Evolutionary conservation across 768 basidiomycete species (phyloP).

Genomic region (Leccinellum luteum): DNA sequence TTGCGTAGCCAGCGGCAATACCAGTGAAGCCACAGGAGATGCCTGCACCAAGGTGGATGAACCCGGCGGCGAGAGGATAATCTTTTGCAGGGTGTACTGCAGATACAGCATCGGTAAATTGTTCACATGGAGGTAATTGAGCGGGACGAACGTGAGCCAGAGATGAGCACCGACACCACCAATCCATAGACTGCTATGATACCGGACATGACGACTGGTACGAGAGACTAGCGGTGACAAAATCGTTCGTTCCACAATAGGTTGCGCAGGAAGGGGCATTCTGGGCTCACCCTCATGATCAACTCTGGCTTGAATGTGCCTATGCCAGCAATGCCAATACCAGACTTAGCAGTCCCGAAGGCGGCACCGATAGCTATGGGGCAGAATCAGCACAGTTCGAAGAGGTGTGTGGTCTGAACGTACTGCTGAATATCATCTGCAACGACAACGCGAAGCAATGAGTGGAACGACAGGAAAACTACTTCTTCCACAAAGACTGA

Average conservation of each 20-base stretch:
- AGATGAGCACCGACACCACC: constrained; percentile 92
- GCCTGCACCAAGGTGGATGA: constrained; percentile 90
- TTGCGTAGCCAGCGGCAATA: constrained; percentile 90
- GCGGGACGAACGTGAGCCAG: constrained; percentile 53
- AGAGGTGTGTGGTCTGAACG: constrained; percentile 33
- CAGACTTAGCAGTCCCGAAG: constrained; percentile 93
- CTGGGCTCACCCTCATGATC: constrained; percentile 83
- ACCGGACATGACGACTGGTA: constrained; percentile 98
- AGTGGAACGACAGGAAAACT: constrained; percentile 7
- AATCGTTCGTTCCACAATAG: not conserved
- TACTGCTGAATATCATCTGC: constrained; percentile 97
- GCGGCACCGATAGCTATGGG: constrained; percentile 85
- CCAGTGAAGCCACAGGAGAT: constrained; percentile 90
- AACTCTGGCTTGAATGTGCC: constrained; percentile 94
- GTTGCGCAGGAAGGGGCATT: not conserved
- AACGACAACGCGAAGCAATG: constrained; percentile 1
- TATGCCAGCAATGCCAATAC: constrained; percentile 94
- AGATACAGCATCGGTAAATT: constrained; percentile 14
- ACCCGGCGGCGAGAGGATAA: constrained; percentile 84
- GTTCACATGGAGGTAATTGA: not conserved
- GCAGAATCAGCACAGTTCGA: constrained; percentile 9
- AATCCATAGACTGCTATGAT: constrained; percentile 98
- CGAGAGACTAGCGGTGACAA: constrained; percentile 62
- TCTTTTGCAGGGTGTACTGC: constrained; percentile 60
- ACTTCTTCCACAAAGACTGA: constrained; percentile 39